Conservation (phyloP, 768 basidiomycete genomes). For the Termitomyces sp. region DNA sequence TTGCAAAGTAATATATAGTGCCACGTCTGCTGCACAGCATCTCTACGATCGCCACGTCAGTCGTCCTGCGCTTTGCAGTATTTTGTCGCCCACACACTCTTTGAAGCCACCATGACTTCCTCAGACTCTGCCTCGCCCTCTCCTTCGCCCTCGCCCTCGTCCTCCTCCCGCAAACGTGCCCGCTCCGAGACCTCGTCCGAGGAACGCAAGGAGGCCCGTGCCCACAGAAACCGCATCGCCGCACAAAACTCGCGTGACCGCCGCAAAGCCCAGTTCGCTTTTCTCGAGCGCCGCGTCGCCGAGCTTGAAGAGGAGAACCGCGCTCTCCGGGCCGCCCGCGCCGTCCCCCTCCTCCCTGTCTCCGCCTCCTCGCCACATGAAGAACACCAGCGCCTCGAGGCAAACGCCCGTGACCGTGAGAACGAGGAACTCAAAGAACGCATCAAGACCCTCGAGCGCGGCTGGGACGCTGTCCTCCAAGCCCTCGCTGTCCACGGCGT, state of each 20-base stretch:
- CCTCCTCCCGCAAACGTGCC: constrained; percentile 61
- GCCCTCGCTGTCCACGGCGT: constrained; percentile 68
- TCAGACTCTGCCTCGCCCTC: constrained; percentile 14
- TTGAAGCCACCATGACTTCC: background rate
- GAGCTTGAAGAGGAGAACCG: constrained; percentile 85
- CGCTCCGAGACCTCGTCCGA: constrained; percentile 61
- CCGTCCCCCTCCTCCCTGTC: constrained; percentile 20
- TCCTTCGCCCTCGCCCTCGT: constrained; percentile 33
- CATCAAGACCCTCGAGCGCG: constrained; percentile 72
- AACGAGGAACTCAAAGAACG: constrained; percentile 74
- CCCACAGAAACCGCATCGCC: constrained; percentile 89
- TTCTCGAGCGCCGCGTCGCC: constrained; percentile 60
- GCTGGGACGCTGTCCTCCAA: constrained; percentile 78
- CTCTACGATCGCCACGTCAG: constrained; percentile 14
- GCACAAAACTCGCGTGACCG: constrained; percentile 92
- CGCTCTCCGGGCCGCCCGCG: constrained; percentile 54
- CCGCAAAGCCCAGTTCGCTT: constrained; percentile 76
- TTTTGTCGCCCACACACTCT: background rate
- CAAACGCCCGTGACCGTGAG: constrained; percentile 52
- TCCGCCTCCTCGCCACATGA: constrained; percentile 24
- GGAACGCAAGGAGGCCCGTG: constrained; percentile 83
- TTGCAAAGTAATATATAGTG: background rate
- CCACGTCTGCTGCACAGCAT: background rate
- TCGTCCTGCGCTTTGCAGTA: constrained; percentile 33
- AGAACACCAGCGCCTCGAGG: constrained; percentile 24